phyloP scores from a whole-genome alignment of 2,329 filamentous ascomycete species.

The Dactylonectria macrodidyma region DNA sequence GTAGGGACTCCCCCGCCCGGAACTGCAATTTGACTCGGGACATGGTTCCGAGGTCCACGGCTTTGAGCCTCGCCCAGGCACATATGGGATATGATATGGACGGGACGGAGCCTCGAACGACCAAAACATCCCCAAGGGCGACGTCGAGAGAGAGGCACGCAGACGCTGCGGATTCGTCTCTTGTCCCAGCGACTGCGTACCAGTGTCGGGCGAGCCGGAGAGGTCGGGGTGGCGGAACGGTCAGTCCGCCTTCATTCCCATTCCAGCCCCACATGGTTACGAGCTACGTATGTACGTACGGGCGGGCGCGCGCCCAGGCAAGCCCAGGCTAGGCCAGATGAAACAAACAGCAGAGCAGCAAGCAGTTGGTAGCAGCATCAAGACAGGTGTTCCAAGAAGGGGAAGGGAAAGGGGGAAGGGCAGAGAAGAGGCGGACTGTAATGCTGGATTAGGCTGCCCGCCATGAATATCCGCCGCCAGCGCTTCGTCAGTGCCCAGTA shows the following conservation, averaged over 20 bases:
- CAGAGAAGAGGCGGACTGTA: no score
- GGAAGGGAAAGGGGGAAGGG: no score
- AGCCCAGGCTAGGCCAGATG: no score
- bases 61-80: background rate
- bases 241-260: constrained; percentile 18
- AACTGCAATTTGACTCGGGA: background rate
- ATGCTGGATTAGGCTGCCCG: background rate
- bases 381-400: no score
- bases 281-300: no score
- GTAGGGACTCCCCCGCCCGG: background rate
- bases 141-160: constrained; percentile 1
- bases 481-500: no score
- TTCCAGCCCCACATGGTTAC: constrained; percentile 6
- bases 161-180: background rate
- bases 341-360: no score
- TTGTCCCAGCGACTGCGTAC: background rate
- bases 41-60: background rate
- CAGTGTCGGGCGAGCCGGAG: background rate
- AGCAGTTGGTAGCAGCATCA: no score
- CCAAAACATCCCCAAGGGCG: background rate
- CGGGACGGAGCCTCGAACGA: constrained; percentile 5
- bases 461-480: background rate
- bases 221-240: constrained; percentile 17
- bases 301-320: no score
- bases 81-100: background rate